Conservation (phyloP, 1,284 basidiomycete species). For the Rhodotorula sp. region DNA sequence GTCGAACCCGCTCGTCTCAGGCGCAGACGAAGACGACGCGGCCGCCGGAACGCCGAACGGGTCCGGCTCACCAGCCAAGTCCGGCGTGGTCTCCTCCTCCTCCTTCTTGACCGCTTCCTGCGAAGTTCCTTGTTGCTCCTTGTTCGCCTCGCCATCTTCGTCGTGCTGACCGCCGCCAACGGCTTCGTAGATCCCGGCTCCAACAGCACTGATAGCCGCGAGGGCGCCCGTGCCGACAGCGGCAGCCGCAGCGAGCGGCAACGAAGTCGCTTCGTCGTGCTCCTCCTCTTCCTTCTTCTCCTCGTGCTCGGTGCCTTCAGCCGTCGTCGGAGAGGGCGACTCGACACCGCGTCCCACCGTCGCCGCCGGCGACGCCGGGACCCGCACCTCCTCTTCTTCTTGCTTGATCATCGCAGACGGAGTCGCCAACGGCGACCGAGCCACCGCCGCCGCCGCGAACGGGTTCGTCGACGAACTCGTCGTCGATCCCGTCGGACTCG, state of each 20-base stretch:
- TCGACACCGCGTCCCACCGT: neutral
- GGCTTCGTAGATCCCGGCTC: slow-evolving; percentile 33
- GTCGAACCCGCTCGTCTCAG: slow-evolving; percentile 4
- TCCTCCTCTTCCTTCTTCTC: neutral
- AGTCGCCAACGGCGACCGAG: neutral
- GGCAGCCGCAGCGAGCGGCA: slow-evolving; percentile 42
- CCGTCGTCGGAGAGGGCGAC: too few relatives aligned
- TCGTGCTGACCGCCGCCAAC: slow-evolving; percentile 8
- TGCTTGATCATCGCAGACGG: neutral
- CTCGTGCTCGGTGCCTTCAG: neutral
- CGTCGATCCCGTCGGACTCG: slow-evolving; percentile 4
- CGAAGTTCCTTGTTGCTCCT: neutral
- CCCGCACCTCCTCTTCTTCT: neutral
- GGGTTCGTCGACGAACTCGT: slow-evolving; percentile 12
- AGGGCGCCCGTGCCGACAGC: slow-evolving; percentile 47
- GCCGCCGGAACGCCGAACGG: slow-evolving; percentile 32
- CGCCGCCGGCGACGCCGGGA: neutral
- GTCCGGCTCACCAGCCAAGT: slow-evolving; percentile 29
- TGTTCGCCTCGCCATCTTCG: neutral
- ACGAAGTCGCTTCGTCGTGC: slow-evolving; percentile 1
- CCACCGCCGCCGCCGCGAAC: slow-evolving; percentile 11
- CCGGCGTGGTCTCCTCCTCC: neutral
- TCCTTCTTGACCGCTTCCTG: neutral
- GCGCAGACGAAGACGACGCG: slow-evolving; percentile 45
- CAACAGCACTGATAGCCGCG: slow-evolving; percentile 45